Conservation (phyloP, 2,329 filamentous ascomycete genomes). For the Diaporthe capsici region DNA sequence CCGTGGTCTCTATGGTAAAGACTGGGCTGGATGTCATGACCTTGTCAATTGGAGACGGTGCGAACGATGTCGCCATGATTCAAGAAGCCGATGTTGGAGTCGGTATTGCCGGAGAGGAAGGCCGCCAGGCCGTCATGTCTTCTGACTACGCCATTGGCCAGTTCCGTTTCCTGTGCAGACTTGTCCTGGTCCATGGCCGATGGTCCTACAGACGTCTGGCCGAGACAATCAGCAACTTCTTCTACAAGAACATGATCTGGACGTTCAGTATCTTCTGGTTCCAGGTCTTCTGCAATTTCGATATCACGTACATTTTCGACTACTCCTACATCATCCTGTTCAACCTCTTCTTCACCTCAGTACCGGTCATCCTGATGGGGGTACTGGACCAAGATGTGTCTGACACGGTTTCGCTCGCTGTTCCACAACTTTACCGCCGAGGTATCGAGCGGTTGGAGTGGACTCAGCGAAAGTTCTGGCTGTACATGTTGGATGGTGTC, state of each 20-base stretch:
- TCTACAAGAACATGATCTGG: slow-evolving; percentile 99
- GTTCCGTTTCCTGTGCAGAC: slow-evolving; percentile 87
- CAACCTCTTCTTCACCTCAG: slow-evolving; percentile 95
- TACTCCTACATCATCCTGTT: slow-evolving; percentile 98
- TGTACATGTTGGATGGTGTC: slow-evolving; percentile 94
- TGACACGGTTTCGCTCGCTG: slow-evolving; percentile 91
- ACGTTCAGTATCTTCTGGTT: slow-evolving; percentile 98
- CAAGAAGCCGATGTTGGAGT: slow-evolving; percentile 98
- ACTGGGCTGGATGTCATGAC: slow-evolving; percentile 96
- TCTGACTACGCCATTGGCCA: slow-evolving; percentile 96
- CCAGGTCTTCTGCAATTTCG: slow-evolving; percentile 94
- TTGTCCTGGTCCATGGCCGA: slow-evolving; percentile 90
- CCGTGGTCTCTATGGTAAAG: slow-evolving; percentile 97
- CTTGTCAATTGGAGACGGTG: slow-evolving; percentile 91
- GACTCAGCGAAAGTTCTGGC: slow-evolving; percentile 96
- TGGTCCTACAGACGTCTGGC: slow-evolving; percentile 97
- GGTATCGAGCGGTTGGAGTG: slow-evolving; percentile 97
- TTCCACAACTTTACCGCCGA: slow-evolving; percentile 94
- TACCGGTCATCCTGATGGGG: slow-evolving; percentile 95
- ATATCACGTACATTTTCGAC: slow-evolving; percentile 97
- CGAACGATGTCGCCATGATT: slow-evolving; percentile 98
- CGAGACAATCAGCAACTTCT: slow-evolving; percentile 98
- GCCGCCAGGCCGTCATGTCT: slow-evolving; percentile 94
- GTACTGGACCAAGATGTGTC: slow-evolving; percentile 97
- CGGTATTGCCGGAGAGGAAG: slow-evolving; percentile 93